phyloP scores from a whole-genome alignment of 495 filamentous ascomycete genomes.

The Penicillium herquei region DNA sequence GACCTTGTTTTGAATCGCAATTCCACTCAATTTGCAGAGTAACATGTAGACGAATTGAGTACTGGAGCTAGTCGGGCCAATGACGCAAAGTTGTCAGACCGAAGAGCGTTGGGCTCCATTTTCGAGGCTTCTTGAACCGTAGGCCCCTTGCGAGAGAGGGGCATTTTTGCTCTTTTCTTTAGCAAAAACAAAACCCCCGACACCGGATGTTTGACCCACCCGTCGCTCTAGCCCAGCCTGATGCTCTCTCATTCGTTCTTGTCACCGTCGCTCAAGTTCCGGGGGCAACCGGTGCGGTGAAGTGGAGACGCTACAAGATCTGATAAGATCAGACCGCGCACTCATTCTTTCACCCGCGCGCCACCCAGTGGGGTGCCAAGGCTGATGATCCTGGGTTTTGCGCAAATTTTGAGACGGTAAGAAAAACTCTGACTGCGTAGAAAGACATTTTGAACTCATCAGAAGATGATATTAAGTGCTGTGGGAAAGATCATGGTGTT shows the following conservation, averaged over 20 bases:
- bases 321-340: slow-evolving; percentile 28
- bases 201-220: slow-evolving; percentile 16
- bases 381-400: slow-evolving; percentile 1
- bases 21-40: too few species aligned
- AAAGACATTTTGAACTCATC: background rate
- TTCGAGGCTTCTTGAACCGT: background rate
- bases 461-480: too few species aligned
- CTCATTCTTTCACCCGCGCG: slow-evolving; percentile 2
- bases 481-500: background rate
- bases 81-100: too few species aligned
- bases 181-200: slow-evolving; percentile 4
- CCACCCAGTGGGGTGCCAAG: slow-evolving; percentile 8
- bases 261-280: slow-evolving; percentile 10
- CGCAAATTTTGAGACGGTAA: background rate
- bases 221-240: background rate
- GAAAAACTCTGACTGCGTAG: background rate
- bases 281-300: slow-evolving; percentile 4
- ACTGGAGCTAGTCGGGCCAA: too few species aligned
- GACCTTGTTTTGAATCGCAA: too few species aligned
- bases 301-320: slow-evolving; percentile 27
- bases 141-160: slow-evolving; percentile 8
- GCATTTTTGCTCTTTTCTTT: slow-evolving; percentile 4
- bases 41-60: too few species aligned
- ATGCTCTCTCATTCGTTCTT: slow-evolving; percentile 9
- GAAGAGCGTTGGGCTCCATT: background rate